phyloP scores from a whole-genome alignment of 345 rosid species.

The Heritiera fomes region DNA sequence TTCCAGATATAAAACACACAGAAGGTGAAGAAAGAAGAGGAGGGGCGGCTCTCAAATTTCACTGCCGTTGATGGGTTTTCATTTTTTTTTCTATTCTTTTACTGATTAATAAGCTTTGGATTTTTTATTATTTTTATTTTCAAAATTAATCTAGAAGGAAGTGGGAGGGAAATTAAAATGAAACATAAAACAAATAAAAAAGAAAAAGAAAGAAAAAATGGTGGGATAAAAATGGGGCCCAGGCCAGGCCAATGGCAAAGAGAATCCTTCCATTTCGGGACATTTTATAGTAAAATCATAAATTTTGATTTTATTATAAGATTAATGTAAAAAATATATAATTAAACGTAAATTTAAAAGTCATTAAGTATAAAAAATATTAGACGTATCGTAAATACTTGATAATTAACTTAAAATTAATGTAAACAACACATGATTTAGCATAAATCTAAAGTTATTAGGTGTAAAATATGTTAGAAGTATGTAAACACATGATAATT shows the following conservation, averaged over 20 bases:
- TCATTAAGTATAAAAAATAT: too few relatives aligned
- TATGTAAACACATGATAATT: too few relatives aligned
- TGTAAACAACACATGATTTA: too few relatives aligned
- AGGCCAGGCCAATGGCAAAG: background rate
- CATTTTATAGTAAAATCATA: too few relatives aligned
- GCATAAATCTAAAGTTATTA: too few relatives aligned
- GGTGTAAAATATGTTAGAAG: too few relatives aligned
- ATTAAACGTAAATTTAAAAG: too few relatives aligned
- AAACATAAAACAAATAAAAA: background rate
- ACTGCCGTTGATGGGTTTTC: background rate
- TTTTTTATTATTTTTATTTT: background rate
- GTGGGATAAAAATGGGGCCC: background rate
- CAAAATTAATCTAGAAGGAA: conserved; percentile 12
- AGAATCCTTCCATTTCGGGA: background rate
- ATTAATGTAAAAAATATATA: too few relatives aligned
- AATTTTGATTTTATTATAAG: too few relatives aligned
- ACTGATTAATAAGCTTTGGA: background rate
- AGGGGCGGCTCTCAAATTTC: conserved; percentile 23
- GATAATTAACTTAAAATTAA: too few relatives aligned
- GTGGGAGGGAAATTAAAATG: background rate
- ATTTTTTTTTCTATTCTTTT: background rate
- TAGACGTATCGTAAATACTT: too few relatives aligned
- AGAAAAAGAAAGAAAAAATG: background rate
- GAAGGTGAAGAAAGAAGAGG: conserved; percentile 2
- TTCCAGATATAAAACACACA: background rate